Evolutionary conservation across 202 grass and related monocot species (phyloP).

Genomic region (Digitaria exilis): DNA sequence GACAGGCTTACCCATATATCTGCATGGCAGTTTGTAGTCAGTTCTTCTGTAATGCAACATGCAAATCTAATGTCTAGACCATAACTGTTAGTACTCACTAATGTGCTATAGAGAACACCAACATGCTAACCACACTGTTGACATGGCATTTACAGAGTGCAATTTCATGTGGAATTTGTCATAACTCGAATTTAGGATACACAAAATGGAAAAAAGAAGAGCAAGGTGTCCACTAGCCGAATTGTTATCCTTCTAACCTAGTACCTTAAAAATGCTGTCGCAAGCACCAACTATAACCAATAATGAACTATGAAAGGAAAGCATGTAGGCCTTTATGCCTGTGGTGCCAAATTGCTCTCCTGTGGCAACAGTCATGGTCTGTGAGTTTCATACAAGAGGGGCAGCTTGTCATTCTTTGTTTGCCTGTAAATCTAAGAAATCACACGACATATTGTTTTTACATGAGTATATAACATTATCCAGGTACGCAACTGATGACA

Average conservation of each 20-base stretch:
- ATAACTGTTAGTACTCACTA: neutral
- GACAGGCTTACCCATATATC: constrained; percentile 15
- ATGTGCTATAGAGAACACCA: neutral
- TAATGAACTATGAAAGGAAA: constrained; percentile 31
- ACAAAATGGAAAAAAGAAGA: neutral
- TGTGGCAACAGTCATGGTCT: constrained; percentile 35
- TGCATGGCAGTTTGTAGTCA: constrained; percentile 20
- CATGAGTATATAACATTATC: constrained; percentile 20
- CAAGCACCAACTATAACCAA: constrained; percentile 1
- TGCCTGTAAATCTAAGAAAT: constrained; percentile 25
- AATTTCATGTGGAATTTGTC: constrained; percentile 6
- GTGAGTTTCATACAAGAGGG: constrained; percentile 13
- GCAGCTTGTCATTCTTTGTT: constrained; percentile 12
- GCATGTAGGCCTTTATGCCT: constrained; percentile 34
- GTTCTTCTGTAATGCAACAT: constrained; percentile 1
- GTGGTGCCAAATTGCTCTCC: constrained; percentile 25
- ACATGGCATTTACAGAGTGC: neutral
- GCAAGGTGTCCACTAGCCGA: constrained; percentile 23
- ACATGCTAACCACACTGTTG: constrained; percentile 22
- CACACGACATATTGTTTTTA: neutral
- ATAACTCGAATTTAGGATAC: neutral
- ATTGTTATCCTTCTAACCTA: constrained; percentile 3
- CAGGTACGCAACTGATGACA: constrained; percentile 27
- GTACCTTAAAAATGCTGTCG: neutral
- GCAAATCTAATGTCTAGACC: constrained; percentile 20